These are phyloP conservation scores for Grosmannia clavigera DNA, from an alignment of 2,329 filamentous ascomycete species.

Conservation along the genomic window DNA sequence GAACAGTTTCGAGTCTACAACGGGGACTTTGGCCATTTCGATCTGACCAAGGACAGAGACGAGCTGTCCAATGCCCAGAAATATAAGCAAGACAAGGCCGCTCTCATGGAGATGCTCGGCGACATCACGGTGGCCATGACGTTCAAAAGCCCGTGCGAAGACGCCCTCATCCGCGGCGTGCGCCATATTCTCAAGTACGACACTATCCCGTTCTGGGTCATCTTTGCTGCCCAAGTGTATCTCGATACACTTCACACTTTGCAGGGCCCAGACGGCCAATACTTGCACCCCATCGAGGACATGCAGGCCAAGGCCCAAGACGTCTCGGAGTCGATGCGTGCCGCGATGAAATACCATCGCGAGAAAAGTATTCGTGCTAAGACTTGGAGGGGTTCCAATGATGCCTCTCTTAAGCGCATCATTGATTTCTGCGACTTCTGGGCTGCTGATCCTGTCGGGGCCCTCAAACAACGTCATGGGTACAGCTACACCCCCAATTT, in stretches of 20 bases:
- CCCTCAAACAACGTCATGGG: background rate
- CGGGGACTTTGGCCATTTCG: constrained; percentile 16
- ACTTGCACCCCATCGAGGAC: constrained; percentile 4
- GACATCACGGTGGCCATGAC: background rate
- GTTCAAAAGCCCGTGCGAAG: background rate
- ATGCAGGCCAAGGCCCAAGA: constrained; percentile 2
- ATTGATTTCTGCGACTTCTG: background rate
- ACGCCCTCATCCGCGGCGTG: background rate
- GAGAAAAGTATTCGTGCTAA: constrained; percentile 8
- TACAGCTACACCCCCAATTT: background rate
- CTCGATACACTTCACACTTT: constrained; percentile 26
- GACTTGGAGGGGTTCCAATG: constrained; percentile 19
- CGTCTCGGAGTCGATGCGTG: constrained; percentile 15
- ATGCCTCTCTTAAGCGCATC: constrained; percentile 2
- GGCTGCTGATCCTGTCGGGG: background rate
- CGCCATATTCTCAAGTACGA: constrained; percentile 14
- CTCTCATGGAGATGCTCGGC: constrained; percentile 20
- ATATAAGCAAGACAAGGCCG: constrained; percentile 21
- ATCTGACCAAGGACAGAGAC: constrained; percentile 8
- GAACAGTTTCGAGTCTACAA: constrained; percentile 13
- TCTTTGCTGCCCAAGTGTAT: constrained; percentile 28
- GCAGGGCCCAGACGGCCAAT: constrained; percentile 12
- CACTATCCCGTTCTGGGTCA: constrained; percentile 21
- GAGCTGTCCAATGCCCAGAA: constrained; percentile 4
- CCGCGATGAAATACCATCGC: constrained; percentile 20